Base-by-base conservation (phyloP, 805 yeast genomes). In the Kazachstania bromeliacearum region DNA sequence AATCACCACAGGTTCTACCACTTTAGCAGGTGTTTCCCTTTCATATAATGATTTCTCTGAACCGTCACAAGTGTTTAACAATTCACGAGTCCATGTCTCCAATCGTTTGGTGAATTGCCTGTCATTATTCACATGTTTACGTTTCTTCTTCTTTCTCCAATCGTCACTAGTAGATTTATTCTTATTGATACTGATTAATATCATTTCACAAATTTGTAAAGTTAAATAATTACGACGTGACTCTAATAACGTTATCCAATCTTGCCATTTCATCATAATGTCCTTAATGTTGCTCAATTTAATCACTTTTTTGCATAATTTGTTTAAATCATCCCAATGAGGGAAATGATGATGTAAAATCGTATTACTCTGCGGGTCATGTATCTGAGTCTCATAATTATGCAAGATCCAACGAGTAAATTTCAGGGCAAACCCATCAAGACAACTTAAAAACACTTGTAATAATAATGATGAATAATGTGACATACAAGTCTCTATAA, bases 81-180 rank as follows among this genome's bases (percentile, higher is more conserved):
- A 16, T 5, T 17, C 23, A 16, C 20, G 8, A 6, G 28, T 37
- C 19, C 15, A 16, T 22, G 12, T 14, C 8, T 20, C 22, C 10
- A 18, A 19, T 9, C 16, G 13, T 3, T 13, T 13, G 7, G 25
- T 26, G 19, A 36, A 24, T 10, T 34, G 18, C 2, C 18, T 19
- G 13, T 44, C 45, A 31, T 41, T 33, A 7, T 29, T 35, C 9
- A 36, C 39, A 7, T 30, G 26, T n/a, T 37, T 41, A 28, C 31
- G 44, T 19, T 34, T 45, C 35, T 43, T 48, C 33, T 46, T 39
- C 30, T 41, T 50, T 35, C 45, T 50, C 46, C 47, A 44, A 28
- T 38, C 43, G 25, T 33, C 35, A 21, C 27, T 34, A 20, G 33
- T 31, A 18, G 20, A 12, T 12, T 31, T 26, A 17, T 31, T 14